These are phyloP conservation scores for Abrus pulchellus DNA, from an alignment of 306 rosid genomes.

Conservation along the genomic window DNA sequence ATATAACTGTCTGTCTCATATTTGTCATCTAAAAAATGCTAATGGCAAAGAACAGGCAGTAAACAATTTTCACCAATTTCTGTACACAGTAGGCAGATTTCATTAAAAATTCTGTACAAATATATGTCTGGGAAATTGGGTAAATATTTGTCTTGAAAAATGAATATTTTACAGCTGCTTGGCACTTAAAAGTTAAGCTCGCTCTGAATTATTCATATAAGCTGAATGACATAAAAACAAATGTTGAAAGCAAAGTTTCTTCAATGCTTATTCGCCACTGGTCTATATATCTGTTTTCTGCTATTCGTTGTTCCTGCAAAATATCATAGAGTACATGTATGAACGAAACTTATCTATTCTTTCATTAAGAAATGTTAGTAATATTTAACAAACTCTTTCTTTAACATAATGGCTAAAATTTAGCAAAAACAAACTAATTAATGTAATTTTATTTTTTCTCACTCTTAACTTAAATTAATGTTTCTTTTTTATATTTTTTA, in stretches of 20 bases:
- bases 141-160: neutral
- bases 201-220: neutral
- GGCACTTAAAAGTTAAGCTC: neutral
- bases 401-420: no score
- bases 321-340: neutral
- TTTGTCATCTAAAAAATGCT: no score
- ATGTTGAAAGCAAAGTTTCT: conserved; percentile 5
- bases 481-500: no score
- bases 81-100: neutral
- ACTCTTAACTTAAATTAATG: no score
- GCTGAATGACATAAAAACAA: neutral
- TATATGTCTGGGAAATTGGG: neutral
- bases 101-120: conserved; percentile 28
- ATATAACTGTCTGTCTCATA: no score
- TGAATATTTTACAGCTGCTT: neutral
- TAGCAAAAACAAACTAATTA: no score
- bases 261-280: conserved; percentile 42
- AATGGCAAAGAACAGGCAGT: no score
- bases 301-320: conserved; percentile 52
- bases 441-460: no score
- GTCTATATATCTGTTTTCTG: conserved; percentile 45
- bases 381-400: no score
- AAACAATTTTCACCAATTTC: neutral
- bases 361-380: neutral
- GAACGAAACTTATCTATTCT: neutral